These are phyloP conservation scores for Bruguiera hainesii DNA, from an alignment of 441 rosid genomes.

Conservation along the genomic window DNA sequence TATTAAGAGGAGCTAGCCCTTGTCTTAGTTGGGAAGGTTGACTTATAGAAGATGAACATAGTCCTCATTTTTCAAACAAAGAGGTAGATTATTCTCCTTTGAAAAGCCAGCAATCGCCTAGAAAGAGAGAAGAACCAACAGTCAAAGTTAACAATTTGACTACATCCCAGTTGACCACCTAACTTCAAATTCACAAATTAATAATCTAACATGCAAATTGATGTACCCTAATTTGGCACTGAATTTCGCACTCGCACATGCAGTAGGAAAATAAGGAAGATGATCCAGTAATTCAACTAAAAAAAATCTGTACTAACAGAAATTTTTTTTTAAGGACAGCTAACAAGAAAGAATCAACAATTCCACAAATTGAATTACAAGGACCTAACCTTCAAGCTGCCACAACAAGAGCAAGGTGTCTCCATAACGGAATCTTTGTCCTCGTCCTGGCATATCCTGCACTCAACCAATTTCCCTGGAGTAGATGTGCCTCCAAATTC, in stretches of 20 bases:
- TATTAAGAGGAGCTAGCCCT: no score
- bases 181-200: not conserved
- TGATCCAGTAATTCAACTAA: no score
- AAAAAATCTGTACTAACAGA: no score
- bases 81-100: not conserved
- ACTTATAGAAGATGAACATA: no score
- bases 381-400: conserved; percentile 76
- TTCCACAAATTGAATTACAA: no score
- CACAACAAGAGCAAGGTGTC: conserved; percentile 87
- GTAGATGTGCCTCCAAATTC: conserved; percentile 43
- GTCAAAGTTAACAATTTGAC: conserved; percentile 15
- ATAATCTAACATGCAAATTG: not conserved
- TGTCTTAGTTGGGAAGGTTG: no score
- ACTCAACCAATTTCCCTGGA: conserved; percentile 57
- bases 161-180: conserved; percentile 10
- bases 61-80: conserved; percentile 1
- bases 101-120: not conserved
- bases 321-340: no score
- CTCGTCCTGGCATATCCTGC: conserved; percentile 95
- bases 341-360: no score
- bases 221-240: not conserved
- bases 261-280: no score
- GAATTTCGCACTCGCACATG: not conserved
- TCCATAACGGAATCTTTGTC: conserved; percentile 87
- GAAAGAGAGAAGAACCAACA: not conserved